A percentile compares a stretch with the other conserved stretches of the same genome.
Conservation (phyloP, 2,329 filamentous ascomycete genomes). For the Colletotrichum abscissum region DNA sequence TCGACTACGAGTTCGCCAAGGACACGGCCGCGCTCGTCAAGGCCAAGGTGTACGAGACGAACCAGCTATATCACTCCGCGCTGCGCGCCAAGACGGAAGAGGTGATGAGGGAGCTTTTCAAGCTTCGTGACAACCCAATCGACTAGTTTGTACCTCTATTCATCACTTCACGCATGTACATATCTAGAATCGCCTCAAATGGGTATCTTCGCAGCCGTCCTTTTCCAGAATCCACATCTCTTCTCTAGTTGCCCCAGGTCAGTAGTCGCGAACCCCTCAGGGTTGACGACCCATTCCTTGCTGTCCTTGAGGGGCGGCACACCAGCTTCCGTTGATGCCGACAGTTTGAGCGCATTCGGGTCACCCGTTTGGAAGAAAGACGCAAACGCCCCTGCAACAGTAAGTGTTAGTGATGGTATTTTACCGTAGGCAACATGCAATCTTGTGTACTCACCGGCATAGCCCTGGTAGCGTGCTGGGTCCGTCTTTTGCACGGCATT, state of each 20-base stretch:
- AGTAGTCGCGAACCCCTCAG: conserved; percentile 55
- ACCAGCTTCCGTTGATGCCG: conserved; percentile 51
- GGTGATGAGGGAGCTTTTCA: conserved; percentile 81
- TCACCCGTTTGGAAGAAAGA: conserved; percentile 70
- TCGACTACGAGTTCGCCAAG: conserved; percentile 79
- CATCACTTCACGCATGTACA: neutral
- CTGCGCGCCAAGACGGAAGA: conserved; percentile 79
- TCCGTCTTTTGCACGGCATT: conserved; percentile 63
- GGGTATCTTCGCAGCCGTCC: conserved; percentile 56
- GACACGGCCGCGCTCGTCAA: conserved; percentile 81
- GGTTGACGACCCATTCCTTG: conserved; percentile 62
- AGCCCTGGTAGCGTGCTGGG: conserved; percentile 65
- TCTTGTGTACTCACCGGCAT: conserved; percentile 40
- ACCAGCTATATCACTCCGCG: conserved; percentile 88
- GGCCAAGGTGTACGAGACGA: conserved; percentile 86
- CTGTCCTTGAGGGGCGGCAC: conserved; percentile 56
- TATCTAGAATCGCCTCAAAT: conserved; percentile 46
- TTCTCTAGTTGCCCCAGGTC: conserved; percentile 51
- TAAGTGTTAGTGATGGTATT: neutral
- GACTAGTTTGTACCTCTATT: conserved; percentile 52
- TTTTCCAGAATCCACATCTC: conserved; percentile 66
- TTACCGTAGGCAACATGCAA: neutral
- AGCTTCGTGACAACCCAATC: conserved; percentile 75
- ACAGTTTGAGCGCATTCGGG: conserved; percentile 68
- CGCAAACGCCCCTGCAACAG: conserved; percentile 63